Evolutionary conservation across 1,284 basidiomycete genomes (phyloP), one percentile per base, ranked within the genome.

Genomic region (Vanrija sp.): DNA sequence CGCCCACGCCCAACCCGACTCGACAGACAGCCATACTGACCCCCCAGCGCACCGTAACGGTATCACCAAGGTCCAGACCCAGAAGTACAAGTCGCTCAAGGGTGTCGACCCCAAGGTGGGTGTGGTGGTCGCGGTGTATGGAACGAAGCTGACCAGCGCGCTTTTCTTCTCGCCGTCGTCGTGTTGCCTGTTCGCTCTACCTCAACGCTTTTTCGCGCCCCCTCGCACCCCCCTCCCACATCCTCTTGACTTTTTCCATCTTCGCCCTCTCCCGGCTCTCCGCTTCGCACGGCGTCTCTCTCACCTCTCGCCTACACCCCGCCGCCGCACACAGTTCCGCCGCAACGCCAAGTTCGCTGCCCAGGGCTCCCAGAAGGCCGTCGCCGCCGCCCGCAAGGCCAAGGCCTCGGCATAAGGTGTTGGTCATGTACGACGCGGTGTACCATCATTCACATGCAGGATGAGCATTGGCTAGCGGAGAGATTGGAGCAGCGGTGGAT

Each of bases 41-140:
- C 60, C 57, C 58, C 62, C 67, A 84, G 92, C 95, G 71, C 95
- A 98, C 84, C 86, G 89, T 66, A 98, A 98, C 83, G 95, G 92
- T 76, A 94, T 95, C 82, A 91, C 87, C 81, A 85, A 82, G 78
- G 86, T 89, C 55, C 80, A 83, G 78, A 84, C 84, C 64, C 82
- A 85, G 78, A 80, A 86, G 75, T 86, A 89, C 74, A 84, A 87
- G 64, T 94, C 90, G 56, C 76, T 91, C 81, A 92, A 87, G 81
- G 94, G 94, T 84, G 95, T 78, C 64, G 77, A 78, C 72, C 76
- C 77, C 66, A 78, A 78, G 74, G 77, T 77, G 60, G 60, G 74
- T 65, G 74, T 65, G 10, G 26, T 3, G 26, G n/a, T 25, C 15
- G 19, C 21, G 28, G n/a, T 9, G 19, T 10, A 29, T 16, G 9